phyloP scores from a whole-genome alignment of 805 yeast genomes.

The Wickerhamomyces pijperi region DNA sequence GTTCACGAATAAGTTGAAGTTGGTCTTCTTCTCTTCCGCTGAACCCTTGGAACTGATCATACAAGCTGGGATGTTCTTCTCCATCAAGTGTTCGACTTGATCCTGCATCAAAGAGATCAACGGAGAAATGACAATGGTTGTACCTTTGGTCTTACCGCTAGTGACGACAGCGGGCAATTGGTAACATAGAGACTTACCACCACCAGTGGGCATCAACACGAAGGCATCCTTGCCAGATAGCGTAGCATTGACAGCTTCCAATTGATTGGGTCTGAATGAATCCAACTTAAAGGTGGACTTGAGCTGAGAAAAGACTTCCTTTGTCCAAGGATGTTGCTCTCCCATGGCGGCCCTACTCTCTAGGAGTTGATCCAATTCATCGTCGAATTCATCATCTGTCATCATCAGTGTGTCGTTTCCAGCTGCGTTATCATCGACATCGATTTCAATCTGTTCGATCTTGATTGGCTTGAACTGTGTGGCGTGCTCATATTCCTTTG shows the following conservation, averaged over 20 bases:
- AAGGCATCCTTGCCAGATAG: constrained; percentile 75
- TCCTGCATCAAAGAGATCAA: constrained; percentile 95
- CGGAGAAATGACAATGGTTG: constrained; percentile 89
- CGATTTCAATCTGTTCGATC: constrained; percentile 1
- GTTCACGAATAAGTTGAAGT: constrained; percentile 47
- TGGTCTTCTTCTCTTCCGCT: constrained; percentile 48
- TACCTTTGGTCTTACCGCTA: constrained; percentile 67
- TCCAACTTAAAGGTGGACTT: constrained; percentile 48
- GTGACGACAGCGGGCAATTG: constrained; percentile 85
- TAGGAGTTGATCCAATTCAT: constrained; percentile 11
- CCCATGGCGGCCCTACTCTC: constrained; percentile 8
- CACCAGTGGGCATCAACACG: constrained; percentile 98
- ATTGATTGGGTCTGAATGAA: constrained; percentile 71
- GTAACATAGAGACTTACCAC: constrained; percentile 93
- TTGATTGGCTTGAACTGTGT: background rate
- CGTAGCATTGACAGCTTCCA: constrained; percentile 76
- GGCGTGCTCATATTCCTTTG: constrained; percentile 5
- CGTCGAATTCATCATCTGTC: constrained; percentile 13
- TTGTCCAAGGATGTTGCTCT: constrained; percentile 40
- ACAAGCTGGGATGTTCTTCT: constrained; percentile 64
- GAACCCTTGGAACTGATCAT: constrained; percentile 77
- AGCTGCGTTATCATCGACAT: constrained; percentile 9
- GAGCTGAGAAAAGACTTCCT: constrained; percentile 52
- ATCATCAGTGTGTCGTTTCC: constrained; percentile 6
- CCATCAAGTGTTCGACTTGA: constrained; percentile 74